phyloP scores from a whole-genome alignment of 306 rosid species.

The Sicyos baderoa region DNA sequence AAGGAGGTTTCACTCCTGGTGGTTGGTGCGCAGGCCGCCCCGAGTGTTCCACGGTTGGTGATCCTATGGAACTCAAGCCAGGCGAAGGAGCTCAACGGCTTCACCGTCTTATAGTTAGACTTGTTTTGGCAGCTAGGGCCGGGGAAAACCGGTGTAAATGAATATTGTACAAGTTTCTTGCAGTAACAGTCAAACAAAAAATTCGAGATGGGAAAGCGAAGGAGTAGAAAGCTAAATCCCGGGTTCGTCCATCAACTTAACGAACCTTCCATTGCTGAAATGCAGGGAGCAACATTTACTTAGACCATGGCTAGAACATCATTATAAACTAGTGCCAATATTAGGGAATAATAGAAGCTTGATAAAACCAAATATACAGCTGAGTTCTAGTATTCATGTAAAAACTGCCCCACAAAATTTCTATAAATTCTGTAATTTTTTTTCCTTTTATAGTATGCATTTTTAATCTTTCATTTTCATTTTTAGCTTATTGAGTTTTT shows the following conservation, averaged over 20 bases:
- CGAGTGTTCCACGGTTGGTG: constrained; percentile 59
- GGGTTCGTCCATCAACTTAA: background rate
- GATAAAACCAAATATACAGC: no score
- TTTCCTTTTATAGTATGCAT: no score
- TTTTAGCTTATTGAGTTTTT: no score
- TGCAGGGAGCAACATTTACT: background rate
- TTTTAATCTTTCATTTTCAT: no score
- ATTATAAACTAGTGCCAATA: no score
- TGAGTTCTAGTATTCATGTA: no score
- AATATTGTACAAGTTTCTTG: constrained; percentile 14
- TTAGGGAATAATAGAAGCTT: no score
- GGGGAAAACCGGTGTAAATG: constrained; percentile 67
- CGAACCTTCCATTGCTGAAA: background rate
- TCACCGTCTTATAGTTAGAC: constrained; percentile 36
- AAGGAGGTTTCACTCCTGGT: constrained; percentile 59
- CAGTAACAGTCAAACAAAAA: background rate
- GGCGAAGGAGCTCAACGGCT: constrained; percentile 60
- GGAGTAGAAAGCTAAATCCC: background rate
- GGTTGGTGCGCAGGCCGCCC: constrained; percentile 83
- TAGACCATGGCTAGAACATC: no score
- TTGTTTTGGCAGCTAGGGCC: constrained; percentile 32
- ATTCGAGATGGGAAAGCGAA: background rate
- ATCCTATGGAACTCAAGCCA: constrained; percentile 56
- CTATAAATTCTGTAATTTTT: no score
- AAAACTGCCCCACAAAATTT: no score